These are phyloP conservation scores for Lachnellula arida DNA, from an alignment of 2,329 filamentous ascomycete species.

Conservation along the genomic window DNA sequence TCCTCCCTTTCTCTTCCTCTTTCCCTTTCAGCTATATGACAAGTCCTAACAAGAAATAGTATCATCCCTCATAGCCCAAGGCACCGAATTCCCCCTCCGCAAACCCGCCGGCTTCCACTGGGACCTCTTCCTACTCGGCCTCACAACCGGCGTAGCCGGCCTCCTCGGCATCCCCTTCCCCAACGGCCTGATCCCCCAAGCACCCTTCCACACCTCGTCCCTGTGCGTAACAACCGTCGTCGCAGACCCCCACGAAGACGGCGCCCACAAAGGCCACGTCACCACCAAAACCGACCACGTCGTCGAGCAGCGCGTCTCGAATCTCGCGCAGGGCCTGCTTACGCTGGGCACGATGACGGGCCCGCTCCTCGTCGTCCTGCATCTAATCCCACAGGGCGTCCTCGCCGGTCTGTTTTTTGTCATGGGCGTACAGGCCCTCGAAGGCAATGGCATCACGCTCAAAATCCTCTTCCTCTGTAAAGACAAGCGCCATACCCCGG, in stretches of 20 bases:
- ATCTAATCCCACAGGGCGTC: conserved; percentile 74
- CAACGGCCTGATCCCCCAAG: conserved; percentile 79
- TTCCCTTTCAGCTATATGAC: background rate
- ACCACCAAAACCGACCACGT: conserved; percentile 53
- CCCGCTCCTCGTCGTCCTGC: conserved; percentile 67
- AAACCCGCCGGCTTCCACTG: conserved; percentile 84
- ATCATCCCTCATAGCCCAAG: conserved; percentile 76
- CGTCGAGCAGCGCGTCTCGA: conserved; percentile 75
- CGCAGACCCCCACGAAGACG: conserved; percentile 46
- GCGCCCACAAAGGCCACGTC: conserved; percentile 54
- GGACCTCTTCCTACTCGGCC: conserved; percentile 75
- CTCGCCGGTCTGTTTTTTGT: conserved; percentile 79
- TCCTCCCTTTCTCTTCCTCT: conserved; percentile 11
- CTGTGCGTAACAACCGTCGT: conserved; percentile 64
- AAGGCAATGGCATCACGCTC: conserved; percentile 70
- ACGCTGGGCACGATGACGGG: conserved; percentile 76
- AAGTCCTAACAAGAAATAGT: conserved; percentile 41
- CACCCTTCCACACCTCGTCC: conserved; percentile 75
- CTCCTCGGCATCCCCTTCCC: conserved; percentile 75
- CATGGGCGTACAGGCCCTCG: conserved; percentile 76
- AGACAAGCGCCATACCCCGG: conserved; percentile 58
- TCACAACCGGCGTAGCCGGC: conserved; percentile 72
- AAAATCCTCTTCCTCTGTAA: conserved; percentile 67
- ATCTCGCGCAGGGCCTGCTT: conserved; percentile 71
- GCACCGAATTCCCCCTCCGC: conserved; percentile 73